Evolutionary conservation across 768 basidiomycete genomes (phyloP), one percentile per base, ranked within the genome.

Genomic region (Lentinula sp.): DNA sequence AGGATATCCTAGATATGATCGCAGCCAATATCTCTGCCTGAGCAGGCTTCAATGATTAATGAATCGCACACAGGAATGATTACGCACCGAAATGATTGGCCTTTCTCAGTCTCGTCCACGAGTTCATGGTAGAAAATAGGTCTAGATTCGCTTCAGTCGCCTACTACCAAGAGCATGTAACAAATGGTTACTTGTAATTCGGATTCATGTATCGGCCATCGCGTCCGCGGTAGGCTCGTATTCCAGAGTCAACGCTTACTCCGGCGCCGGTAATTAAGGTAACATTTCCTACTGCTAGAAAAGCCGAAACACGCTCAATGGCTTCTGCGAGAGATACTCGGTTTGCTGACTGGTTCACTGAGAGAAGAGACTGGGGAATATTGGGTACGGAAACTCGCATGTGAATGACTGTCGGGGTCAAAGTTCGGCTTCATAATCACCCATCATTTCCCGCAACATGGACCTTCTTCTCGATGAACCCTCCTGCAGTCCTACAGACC

Each of bases 221-320:
- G 63, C 78, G 70, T 42, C 95, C 95, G 61, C 95, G 78, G 73
- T 98, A 97, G n/a, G 95, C 94, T 65, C 93, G 80, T 62, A 98
- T 96, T 49, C 96, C 96, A 31, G 90, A 93, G 72, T 98, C 96
- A 32, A 98, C 95, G 70, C 90, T 92, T 65, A 97, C 91, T 6
- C 96, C 96, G 0, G 96, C 96, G 2, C 95, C 95, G 0, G 93
- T 95, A 59, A 98, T 70, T 15, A 94, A 75, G 0, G 87, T 75
- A 52, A 84, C 84, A 71, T 84, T 87, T n/a, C 93, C 92, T 4
- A 78, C 74, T 0, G 78, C 73, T 18, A 96, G 71, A 66, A 95
- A 95, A 2, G 77, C 70, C 4, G 84, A 75, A 59, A 91, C 80
- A 57, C 83, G 81, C 34, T 86, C 77, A 50, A 84, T 72, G 10